Evolutionary conservation across 768 basidiomycete species (phyloP).

Genomic region (Ramaria sp.): DNA sequence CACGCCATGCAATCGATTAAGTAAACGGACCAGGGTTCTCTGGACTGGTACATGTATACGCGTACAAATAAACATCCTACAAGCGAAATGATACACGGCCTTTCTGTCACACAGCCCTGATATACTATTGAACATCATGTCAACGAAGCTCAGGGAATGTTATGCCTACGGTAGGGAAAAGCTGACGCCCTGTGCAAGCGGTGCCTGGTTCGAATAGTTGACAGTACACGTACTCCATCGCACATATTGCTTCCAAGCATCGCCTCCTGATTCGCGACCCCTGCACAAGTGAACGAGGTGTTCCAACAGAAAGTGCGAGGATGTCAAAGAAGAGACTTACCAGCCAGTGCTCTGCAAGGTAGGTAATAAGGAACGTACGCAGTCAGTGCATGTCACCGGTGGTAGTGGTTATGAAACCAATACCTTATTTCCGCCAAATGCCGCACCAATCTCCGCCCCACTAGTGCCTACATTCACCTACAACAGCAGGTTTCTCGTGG

Average conservation of each 20-base stretch:
- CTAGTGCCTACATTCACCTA: slow-evolving; percentile 60
- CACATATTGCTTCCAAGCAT: slow-evolving; percentile 98
- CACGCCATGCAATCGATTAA: not conserved
- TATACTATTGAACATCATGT: not conserved
- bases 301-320: not conserved
- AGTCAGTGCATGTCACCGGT: not conserved
- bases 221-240: slow-evolving; percentile 88
- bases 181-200: slow-evolving; percentile 86
- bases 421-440: slow-evolving; percentile 93
- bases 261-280: slow-evolving; percentile 95
- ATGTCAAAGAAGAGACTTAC: slow-evolving; percentile 30
- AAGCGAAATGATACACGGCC: not conserved
- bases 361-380: not conserved
- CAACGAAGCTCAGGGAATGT: not conserved
- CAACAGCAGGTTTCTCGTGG: slow-evolving; percentile 12
- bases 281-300: slow-evolving; percentile 24
- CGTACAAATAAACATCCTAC: not conserved
- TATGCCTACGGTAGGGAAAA: slow-evolving; percentile 29
- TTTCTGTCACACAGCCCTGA: not conserved
- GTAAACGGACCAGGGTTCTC: not conserved
- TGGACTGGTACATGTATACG: not conserved
- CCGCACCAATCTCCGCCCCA: slow-evolving; percentile 71
- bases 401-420: slow-evolving; percentile 13
- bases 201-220: slow-evolving; percentile 85
- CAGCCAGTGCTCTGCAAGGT: slow-evolving; percentile 64